Base-by-base conservation (phyloP, 108 stramenopile genomes). In the Seminavis robusta region DNA sequence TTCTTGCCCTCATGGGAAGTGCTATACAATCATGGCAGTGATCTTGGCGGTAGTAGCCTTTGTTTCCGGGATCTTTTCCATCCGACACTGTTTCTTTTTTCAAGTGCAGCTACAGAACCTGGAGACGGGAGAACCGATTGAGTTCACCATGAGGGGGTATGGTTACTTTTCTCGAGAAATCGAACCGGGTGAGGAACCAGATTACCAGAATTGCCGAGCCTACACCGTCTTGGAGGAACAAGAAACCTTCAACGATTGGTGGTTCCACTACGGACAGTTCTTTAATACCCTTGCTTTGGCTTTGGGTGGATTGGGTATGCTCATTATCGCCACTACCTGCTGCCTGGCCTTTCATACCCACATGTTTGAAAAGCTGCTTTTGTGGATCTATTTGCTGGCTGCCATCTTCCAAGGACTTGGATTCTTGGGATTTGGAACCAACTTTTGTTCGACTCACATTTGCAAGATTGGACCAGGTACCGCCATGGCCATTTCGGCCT, bases 151-250 rank as follows among this genome's bases (percentile, higher is more conserved):
- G 31, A 28, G 43, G 4, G 57, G 57, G 2, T 59, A 59, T 28
- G 57, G 57, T 15, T 59, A 46, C 11, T 20, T 47, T 46, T 23
- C 44, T 3, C 57, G 57, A 4, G 57, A 59, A 47, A 16, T 37
- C 15, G 45, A 24, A 43, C 31, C 29, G 16, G 57, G 57, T 5
- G 16, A 30, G 5, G 44, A 21, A 4, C 21, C 45, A 8, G 26
- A 59, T 31, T 45, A 46, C 57, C 33, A 28, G 7, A 8, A 17
- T 6, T 59, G 57, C 45, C 31, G 24, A n/a, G 29, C 20, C 10
- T 59, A 59, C 33, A 25, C 57, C 7, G 57, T 31, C 15, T 43
- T 46, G 3, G 57, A 59, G 45, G 25, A 31, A 29, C 30, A 23
- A 3, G 29, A 29, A 19, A 27, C 46, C 17, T 47, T 44, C 28